Conservation (phyloP, 2,329 filamentous ascomycete genomes). For the Pseudocercospora eumusae region DNA sequence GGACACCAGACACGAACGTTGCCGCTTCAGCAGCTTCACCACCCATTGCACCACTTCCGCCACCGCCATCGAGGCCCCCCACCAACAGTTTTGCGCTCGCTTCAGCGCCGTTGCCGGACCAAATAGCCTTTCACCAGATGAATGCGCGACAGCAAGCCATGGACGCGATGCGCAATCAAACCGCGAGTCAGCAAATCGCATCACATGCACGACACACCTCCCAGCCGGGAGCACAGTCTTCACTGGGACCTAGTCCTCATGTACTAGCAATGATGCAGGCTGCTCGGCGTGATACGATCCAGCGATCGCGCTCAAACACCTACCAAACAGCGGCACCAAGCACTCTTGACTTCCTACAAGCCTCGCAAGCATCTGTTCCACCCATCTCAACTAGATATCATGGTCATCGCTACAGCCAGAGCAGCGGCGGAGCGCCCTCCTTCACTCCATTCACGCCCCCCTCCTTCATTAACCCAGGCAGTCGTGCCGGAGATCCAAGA, state of each 20-base stretch:
- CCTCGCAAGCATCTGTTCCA: background rate
- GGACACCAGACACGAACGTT: constrained; percentile 30
- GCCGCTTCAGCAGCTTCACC: constrained; percentile 10
- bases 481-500: background rate
- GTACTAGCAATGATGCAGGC: background rate
- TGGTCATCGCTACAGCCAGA: constrained; percentile 6
- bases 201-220: background rate
- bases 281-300: background rate
- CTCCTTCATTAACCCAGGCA: too few species aligned
- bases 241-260: background rate
- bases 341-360: background rate
- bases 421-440: background rate
- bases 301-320: background rate
- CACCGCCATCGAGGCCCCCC: background rate
- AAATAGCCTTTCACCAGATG: background rate
- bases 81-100: background rate
- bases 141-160: background rate
- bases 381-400: background rate
- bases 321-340: background rate
- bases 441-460: background rate
- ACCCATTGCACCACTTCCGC: constrained; percentile 9
- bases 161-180: background rate
- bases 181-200: background rate
- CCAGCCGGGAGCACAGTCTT: background rate
- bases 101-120: background rate